Base-by-base conservation (phyloP, 2,329 filamentous ascomycete genomes). In the Colletotrichum sidae region DNA sequence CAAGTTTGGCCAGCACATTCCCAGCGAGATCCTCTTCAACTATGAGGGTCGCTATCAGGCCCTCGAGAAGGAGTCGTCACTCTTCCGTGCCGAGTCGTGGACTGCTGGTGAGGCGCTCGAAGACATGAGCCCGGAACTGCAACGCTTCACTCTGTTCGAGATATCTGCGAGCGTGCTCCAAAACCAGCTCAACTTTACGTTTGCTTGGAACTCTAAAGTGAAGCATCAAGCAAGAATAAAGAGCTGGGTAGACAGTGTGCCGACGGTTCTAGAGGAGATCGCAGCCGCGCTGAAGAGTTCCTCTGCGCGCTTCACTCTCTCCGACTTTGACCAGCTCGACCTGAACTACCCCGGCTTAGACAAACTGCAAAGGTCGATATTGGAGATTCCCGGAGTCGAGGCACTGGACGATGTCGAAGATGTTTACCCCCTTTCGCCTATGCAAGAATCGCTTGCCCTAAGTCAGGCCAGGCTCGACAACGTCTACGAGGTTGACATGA, bases 11-110 rank as follows among this genome's bases (percentile, higher is more conserved):
- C 68, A 75, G 1, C 75, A 80, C 63, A 72, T 72, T n/a, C 70
- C 74, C 0, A 77, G 81, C 65, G 84, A 86, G 68, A 67, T 86
- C 2, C 71, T 81, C 0, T 84, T 86, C 73, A 85, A 86, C 69
- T 86, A 83, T 63, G 73, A 79, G 0, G 82, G 81, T 9, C 73
- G 79, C 55, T 78, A 78, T 55, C 81, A 84, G 68, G 79, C 83
- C 46, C 73, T 83, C 2, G 81, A 84, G 59, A 70, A 74, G 0
- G 70, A 75, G 2, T 77, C 76, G 9, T 72, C 77, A 2, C 3
- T 61, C 2, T 46, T 61, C 1, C 44, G 37, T 13, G 51, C 42
- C 35, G 45, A 55, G 33, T 44, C 52, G 4, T 57, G 55, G 55
- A 57, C 55, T 11, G 45, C 59, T 10, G 52, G 59, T 3, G 59